Evolutionary conservation across 768 basidiomycete genomes (phyloP), one percentile per base, ranked within the genome.

Genomic region (Trametes villosa): DNA sequence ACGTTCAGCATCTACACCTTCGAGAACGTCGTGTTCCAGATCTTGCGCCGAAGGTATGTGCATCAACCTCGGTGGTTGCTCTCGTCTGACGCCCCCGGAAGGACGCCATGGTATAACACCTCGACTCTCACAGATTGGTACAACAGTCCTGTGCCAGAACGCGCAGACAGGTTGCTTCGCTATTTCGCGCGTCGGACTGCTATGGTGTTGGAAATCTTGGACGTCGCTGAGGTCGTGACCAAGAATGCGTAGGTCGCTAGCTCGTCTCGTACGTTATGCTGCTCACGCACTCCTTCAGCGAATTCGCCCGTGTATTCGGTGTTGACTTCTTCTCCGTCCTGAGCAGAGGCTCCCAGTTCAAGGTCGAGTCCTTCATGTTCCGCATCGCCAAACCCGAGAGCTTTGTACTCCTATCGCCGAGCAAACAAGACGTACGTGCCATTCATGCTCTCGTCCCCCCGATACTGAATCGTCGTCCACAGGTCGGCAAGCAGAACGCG

Each of bases 361-460:
- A 98, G 76, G 97, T 98, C 27, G 97, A 99, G 76, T 95, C 95
- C 0, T 96, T 99, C 77, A 89, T 99, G 89, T 96, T 97, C 73
- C 87, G 96, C 20, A 94, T 98, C 48, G 92, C 92, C 18, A 98
- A 98, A 73, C 95, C 97, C 0, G 97, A 98, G 72, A 91, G 83
- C 65, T 95, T 95, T 65, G 84, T 98, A 22, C 77, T 99, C 5
- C 77, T 96, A 13, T 98, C 96, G 0, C 97, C 97, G 0, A 96
- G 88, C 63, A 90, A 86, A 72, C 78, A 82, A 56, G 91, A 97
- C 72, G 96, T 95, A 61, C 60, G 84, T 72, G 36, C 30, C 11
- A 45, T n/a, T 15, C 22, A 36, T 5, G 26, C 49, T 41, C 33
- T 46, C 27, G 13, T 26, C 24, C 18, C 18, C 30, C 64, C 33